Evolutionary conservation across 1,139 yeast genomes (phyloP), one percentile per base, ranked within the genome.

Genomic region (Wickerhamomyces sp.): DNA sequence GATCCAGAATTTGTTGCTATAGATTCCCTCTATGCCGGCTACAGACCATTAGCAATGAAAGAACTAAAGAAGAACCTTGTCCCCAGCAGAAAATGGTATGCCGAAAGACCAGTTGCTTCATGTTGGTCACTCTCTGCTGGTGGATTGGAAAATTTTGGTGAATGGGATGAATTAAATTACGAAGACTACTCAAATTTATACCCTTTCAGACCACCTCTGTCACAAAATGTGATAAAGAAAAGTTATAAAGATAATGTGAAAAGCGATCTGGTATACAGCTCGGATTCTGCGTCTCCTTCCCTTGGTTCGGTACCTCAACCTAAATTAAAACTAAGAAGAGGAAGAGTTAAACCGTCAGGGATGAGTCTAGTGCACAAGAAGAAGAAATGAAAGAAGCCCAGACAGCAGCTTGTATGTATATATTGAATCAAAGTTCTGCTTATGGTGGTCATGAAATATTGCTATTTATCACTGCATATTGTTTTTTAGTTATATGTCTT

Each of bases 21-120:
- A 10, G 56, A 54, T 28, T 25, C 46, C 7, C 36, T 52, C 17
- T 50, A 52, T 30, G 45, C 53, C 2, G 47, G 52, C 2, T 49
- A 46, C 28, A 42, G 54, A 28, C 56, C 56, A 7, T 35, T 52
- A 2, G 40, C 46, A 13, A 42, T 52, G 49, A 37, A 40, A 6
- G 36, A 39, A 2, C 31, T 46, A n/a, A 45, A 46, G 32, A 32
- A 31, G 9, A 29, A 34, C 14, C 34, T 43, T 4, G 34, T 44
- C 4, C 49, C 48, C 12, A 13, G 40, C 3, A 33, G 40, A 20
- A 38, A 33, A 36, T 40, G 36, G 35, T 20, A 32, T 17, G 22
- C 26, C 18, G 22, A 25, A 17, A 25, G 28, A 32, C 14, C 27
- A 40, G 3, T 28, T 41, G 15, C 44, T 40, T 33, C 43, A 36